A percentile compares a stretch with the other conserved stretches of the same genome.
These are phyloP conservation scores for Ophiostoma triangulosporum DNA, from an alignment of 2,329 filamentous ascomycete species.

Conservation along the genomic window DNA sequence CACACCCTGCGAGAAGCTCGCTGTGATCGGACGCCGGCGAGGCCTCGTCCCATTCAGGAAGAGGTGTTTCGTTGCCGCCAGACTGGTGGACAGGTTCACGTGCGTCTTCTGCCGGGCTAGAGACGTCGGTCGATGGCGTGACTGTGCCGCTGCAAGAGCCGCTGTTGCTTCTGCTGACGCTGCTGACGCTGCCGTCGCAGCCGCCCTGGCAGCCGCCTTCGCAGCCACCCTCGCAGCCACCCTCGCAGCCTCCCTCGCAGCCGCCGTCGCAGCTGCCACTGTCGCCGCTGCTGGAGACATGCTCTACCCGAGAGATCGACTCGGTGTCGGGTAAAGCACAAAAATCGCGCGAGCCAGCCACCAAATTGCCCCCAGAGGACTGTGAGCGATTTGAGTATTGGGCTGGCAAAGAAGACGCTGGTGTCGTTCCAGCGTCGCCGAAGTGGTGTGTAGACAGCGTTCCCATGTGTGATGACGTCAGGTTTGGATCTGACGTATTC, in stretches of 20 bases:
- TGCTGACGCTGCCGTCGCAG: too few relatives aligned
- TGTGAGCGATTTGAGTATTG: not conserved
- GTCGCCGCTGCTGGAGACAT: not conserved
- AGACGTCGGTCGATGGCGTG: too few relatives aligned
- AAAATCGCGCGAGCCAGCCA: constrained; percentile 2
- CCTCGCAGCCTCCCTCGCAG: too few relatives aligned
- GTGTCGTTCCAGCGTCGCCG: not conserved
- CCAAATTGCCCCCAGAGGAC: not conserved
- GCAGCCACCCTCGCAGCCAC: not conserved
- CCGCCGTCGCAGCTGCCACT: too few relatives aligned
- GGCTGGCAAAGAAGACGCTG: not conserved
- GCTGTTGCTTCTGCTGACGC: too few relatives aligned
- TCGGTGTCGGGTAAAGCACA: not conserved
- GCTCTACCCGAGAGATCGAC: not conserved
- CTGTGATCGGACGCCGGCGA: not conserved
- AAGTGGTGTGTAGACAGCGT: too few relatives aligned
- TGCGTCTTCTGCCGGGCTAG: not conserved
- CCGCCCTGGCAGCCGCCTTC: too few relatives aligned
- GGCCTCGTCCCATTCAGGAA: not conserved
- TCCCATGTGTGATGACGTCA: not conserved
- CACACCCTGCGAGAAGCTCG: too few relatives aligned
- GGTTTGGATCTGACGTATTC: not conserved
- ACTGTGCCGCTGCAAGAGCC: too few relatives aligned
- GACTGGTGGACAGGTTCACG: not conserved
- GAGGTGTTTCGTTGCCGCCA: not conserved